Conservation (phyloP, 768 basidiomycete genomes). For the Clathrus columnatus region DNA sequence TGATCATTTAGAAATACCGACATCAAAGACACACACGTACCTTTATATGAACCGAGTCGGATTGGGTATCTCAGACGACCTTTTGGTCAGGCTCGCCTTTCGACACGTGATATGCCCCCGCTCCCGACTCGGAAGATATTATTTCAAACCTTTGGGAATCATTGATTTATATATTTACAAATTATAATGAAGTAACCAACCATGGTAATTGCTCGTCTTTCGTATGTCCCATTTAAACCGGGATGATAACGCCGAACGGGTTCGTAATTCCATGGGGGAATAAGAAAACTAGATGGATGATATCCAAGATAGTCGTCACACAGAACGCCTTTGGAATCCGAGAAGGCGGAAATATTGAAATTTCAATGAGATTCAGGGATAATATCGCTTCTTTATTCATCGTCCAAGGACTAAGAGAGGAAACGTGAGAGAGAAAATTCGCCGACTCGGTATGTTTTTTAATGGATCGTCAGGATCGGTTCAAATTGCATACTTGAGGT, state of each 20-base stretch:
- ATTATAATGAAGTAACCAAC: no score
- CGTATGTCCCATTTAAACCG: no score
- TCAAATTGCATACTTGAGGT: no score
- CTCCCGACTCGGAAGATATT: background rate
- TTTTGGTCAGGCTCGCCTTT: background rate
- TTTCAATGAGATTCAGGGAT: no score
- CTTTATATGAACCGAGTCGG: background rate
- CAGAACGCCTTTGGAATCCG: background rate
- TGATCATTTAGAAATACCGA: conserved; percentile 7
- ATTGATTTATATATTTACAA: no score
- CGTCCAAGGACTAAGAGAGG: no score
- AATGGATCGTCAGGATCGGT: background rate
- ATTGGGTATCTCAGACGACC: background rate
- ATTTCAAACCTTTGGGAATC: no score
- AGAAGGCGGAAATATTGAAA: background rate
- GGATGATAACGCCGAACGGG: no score
- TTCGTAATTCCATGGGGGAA: background rate
- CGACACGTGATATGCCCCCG: no score
- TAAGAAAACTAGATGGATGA: background rate
- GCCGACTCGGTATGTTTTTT: background rate
- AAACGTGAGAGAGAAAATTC: background rate
- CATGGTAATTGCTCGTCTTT: no score
- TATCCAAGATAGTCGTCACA: no score
- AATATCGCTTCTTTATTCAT: no score
- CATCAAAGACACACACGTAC: background rate